Evolutionary conservation across 2,329 filamentous ascomycete genomes (phyloP), one percentile per base, ranked within the genome.

Genomic region (Microsporum audouinii): DNA sequence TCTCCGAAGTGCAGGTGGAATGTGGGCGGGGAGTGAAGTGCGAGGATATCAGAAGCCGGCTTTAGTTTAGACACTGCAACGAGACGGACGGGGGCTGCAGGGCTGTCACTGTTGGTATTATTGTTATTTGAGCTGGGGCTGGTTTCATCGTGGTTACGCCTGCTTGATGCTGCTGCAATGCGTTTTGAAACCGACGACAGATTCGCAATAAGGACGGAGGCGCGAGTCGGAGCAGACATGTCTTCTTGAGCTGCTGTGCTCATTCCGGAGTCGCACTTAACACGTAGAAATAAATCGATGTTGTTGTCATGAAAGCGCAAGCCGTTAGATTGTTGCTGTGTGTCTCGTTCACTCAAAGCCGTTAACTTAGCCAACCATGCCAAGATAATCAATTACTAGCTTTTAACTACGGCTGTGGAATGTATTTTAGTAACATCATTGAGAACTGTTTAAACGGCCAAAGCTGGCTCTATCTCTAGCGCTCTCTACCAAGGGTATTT

Each of bases 21-120:
- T 34, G 77, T 73, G 0, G 81, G 78, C 0, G 79, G 74, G 68
- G 82, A 79, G 76, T 95, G 87, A 0, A 99, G 83, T 34, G 91
- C 87, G 60, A 95, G 80, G 68, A 99, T 88, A 73, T 99, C 94
- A 69, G 88, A 88, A 62, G 86, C 89, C 12, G 94, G 92, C 77
- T 99, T 97, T 66, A 96, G 81, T 76, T 99, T 99, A 45, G 91
- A 96, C 57, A 99, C 94, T 33, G 94, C 92, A 47, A 99, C 91
- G 43, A 99, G 82, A 55, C 94, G 87, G 49, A 73, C 66, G 27
- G 69, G 64, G 31, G 12, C 31, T 29, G 51, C 31, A 10, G 51
- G 6, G 23, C 10, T 31, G 57, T 62, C 64, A 58, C 34, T 45
- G 38, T 53, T 55, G 60, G 61, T 61, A 62, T n/a, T 31, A 58